These are phyloP conservation scores for Mycena rosella DNA, from an alignment of 768 basidiomycete genomes.

Conservation along the genomic window DNA sequence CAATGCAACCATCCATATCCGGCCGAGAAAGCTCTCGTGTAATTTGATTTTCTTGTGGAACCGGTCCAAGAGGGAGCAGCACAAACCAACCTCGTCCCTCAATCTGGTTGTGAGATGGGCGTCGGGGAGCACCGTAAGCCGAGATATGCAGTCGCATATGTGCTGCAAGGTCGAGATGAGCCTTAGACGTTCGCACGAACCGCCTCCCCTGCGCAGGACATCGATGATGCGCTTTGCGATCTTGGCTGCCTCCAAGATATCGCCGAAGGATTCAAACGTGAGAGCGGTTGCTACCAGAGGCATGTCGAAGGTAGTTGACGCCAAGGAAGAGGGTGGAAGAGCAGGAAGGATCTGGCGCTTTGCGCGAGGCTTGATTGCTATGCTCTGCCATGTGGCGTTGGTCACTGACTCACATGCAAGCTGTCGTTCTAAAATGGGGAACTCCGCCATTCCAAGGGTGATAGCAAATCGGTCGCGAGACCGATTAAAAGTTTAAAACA, in stretches of 20 bases:
- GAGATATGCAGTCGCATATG: conserved; percentile 3
- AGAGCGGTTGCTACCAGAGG: conserved; percentile 12
- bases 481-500: no score
- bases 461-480: no score
- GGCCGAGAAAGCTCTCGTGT: background rate
- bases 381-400: no score
- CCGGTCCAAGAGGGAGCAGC: conserved; percentile 8
- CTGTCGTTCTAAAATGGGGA: no score
- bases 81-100: conserved; percentile 15
- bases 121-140: conserved; percentile 11
- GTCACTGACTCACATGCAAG: no score
- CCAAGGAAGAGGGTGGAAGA: conserved; percentile 2
- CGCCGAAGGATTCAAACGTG: conserved; percentile 21
- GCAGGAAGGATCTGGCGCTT: no score
- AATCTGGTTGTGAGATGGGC: conserved; percentile 10
- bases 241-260: conserved; percentile 17
- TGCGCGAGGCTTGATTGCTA: no score
- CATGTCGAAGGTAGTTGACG: conserved; percentile 5
- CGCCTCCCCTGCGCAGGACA: conserved; percentile 12
- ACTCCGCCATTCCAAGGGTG: no score
- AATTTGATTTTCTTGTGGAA: conserved; percentile 11
- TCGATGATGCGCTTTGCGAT: conserved; percentile 25
- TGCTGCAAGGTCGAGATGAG: conserved; percentile 6
- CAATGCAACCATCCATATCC: conserved; percentile 6
- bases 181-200: background rate